Conservation (phyloP, 2,329 filamentous ascomycete genomes). For the Paraconiothyrium sp. region DNA sequence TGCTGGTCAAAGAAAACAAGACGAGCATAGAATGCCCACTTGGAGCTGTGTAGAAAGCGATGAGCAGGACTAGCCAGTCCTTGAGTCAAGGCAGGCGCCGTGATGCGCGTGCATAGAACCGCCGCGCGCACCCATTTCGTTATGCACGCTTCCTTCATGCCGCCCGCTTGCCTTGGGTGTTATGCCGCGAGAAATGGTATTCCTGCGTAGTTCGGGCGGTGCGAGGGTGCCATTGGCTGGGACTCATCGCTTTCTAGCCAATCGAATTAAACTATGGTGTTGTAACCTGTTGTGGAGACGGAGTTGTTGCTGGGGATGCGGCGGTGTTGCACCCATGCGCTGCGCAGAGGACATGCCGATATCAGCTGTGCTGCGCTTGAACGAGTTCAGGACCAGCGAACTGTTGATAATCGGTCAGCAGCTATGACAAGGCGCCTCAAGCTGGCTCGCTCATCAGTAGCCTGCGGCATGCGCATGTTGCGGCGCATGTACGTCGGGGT, state of each 20-base stretch:
- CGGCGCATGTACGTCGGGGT: constrained; percentile 55
- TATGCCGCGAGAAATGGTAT: constrained; percentile 25
- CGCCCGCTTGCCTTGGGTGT: constrained; percentile 26
- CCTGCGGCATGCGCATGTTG: constrained; percentile 46
- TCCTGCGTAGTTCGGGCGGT: constrained; percentile 35
- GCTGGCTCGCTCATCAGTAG: constrained; percentile 38
- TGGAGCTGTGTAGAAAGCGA: constrained; percentile 4
- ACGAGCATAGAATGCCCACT: constrained; percentile 17
- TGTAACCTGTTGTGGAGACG: constrained; percentile 20
- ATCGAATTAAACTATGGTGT: constrained; percentile 29
- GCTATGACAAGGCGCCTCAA: constrained; percentile 22
- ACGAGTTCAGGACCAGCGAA: constrained; percentile 8
- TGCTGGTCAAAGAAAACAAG: constrained; percentile 25
- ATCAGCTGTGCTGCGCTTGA: constrained; percentile 14
- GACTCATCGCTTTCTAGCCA: constrained; percentile 19
- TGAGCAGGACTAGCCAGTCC: not conserved
- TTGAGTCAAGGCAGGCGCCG: not conserved
- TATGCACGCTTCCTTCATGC: constrained; percentile 25
- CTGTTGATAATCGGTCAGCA: constrained; percentile 26
- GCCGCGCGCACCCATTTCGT: constrained; percentile 19
- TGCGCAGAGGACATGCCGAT: constrained; percentile 5
- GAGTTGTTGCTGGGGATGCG: constrained; percentile 17
- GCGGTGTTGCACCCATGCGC: constrained; percentile 8
- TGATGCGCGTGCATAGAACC: constrained; percentile 14
- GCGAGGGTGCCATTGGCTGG: constrained; percentile 23